A percentile compares a stretch with the other conserved stretches of the same genome.
Evolutionary conservation across 2,329 filamentous ascomycete species (phyloP).

Genomic region (Fusarium bulbicola): DNA sequence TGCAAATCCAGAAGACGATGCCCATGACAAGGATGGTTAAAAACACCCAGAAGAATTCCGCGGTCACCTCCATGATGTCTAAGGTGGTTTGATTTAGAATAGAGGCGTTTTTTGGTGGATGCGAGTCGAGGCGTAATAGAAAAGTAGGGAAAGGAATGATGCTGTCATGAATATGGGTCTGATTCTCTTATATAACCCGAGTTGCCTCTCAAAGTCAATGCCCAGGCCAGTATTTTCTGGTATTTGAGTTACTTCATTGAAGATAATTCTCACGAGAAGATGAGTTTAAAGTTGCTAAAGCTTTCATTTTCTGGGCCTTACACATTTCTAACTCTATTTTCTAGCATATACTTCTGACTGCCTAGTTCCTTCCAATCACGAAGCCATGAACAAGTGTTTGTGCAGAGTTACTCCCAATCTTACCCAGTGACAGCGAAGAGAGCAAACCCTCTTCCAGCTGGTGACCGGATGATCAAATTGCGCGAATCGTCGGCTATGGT

Average conservation of each 20-base stretch:
- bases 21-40: not conserved
- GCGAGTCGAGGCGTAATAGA: not conserved
- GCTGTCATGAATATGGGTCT: not conserved
- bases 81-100: not conserved
- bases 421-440: not conserved
- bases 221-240: not conserved
- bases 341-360: not conserved
- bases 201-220: not conserved
- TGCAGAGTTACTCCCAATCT: not conserved
- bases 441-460: not conserved
- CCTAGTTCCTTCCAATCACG: not conserved
- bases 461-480: not conserved
- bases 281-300: not conserved
- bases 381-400: not conserved
- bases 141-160: not conserved
- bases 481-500: not conserved
- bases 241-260: not conserved
- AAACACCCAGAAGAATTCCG: fast-evolving
- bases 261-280: not conserved
- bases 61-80: not conserved
- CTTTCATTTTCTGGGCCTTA: not conserved
- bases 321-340: not conserved
- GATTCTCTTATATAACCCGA: not conserved
- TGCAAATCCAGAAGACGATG: not conserved
- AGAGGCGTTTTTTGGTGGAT: not conserved